Percentiles rank a stretch among this genome's conserved stretches.
Conservation (phyloP, 164 flowering plant species). For the Kalanchoe fedtschenkoi region DNA sequence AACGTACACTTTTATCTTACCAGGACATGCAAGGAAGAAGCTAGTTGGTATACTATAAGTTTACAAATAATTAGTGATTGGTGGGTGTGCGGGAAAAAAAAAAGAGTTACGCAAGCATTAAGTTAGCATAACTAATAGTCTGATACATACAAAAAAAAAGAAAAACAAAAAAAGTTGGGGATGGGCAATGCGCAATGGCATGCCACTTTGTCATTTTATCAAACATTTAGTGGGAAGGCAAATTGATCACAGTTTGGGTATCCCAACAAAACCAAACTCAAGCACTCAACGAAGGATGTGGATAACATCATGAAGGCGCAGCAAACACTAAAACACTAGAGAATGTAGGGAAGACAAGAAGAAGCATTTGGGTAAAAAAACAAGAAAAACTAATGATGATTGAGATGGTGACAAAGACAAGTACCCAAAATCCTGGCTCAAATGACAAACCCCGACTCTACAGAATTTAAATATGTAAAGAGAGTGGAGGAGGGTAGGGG, state of each 20-base stretch:
- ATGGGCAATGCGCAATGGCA: too few species aligned
- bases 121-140: too few species aligned
- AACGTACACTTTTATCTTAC: neutral
- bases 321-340: too few species aligned
- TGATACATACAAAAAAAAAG: neutral
- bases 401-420: constrained; percentile 15
- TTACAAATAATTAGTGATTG: too few species aligned
- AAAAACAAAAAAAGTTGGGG: neutral
- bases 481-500: constrained; percentile 20
- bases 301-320: neutral
- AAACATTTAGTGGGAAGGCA: constrained; percentile 2
- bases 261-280: constrained; percentile 1
- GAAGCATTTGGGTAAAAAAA: neutral
- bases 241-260: neutral
- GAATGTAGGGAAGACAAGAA: neutral
- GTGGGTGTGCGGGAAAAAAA: too few species aligned
- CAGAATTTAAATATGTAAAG: constrained; percentile 8
- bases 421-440: constrained; percentile 12
- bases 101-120: too few species aligned
- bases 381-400: constrained; percentile 26
- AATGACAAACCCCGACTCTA: constrained; percentile 1
- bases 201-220: constrained; percentile 6
- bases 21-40: too few species aligned
- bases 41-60: too few species aligned
- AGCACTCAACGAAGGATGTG: neutral